Evolutionary conservation across 257 asterid species (phyloP).

Genomic region (Rhazya stricta): DNA sequence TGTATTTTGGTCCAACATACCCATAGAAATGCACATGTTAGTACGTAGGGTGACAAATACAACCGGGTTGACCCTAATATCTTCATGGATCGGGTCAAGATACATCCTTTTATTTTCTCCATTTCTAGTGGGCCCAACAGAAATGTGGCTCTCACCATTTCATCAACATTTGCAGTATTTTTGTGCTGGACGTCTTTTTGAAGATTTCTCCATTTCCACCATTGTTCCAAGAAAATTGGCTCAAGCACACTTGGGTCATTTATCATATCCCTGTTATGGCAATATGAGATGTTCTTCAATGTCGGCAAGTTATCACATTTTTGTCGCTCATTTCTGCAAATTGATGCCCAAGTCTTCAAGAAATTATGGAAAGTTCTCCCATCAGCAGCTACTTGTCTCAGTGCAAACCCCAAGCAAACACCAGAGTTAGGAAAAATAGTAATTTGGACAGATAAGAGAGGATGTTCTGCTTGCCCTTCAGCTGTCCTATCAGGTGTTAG

Average conservation of each 20-base stretch:
- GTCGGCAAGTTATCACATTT: not conserved
- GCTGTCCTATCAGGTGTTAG: not conserved
- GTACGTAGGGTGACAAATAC: conserved; percentile 35
- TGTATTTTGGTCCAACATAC: conserved; percentile 34
- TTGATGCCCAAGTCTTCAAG: conserved; percentile 38
- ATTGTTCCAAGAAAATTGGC: conserved; percentile 22
- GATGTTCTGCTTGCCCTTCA: not conserved
- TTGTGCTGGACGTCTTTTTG: not conserved
- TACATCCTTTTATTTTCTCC: conserved; percentile 28
- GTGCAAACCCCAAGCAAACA: conserved; percentile 43
- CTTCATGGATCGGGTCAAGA: conserved; percentile 21
- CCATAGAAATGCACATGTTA: conserved; percentile 38
- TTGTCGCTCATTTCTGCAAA: conserved; percentile 14
- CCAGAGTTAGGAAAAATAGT: conserved; percentile 44
- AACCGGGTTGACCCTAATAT: conserved; percentile 16
- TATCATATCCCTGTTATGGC: conserved; percentile 28
- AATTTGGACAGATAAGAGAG: conserved; percentile 38
- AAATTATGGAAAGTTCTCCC: conserved; percentile 53
- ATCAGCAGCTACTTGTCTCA: conserved; percentile 50
- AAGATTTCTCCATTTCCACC: not conserved
- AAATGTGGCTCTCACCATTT: conserved; percentile 36
- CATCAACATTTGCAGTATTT: not conserved
- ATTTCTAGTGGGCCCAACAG: conserved; percentile 28
- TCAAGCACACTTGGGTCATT: conserved; percentile 22
- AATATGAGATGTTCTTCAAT: conserved; percentile 15